Conservation (phyloP, 805 yeast genomes). For the Yarrowia alimentaria region DNA sequence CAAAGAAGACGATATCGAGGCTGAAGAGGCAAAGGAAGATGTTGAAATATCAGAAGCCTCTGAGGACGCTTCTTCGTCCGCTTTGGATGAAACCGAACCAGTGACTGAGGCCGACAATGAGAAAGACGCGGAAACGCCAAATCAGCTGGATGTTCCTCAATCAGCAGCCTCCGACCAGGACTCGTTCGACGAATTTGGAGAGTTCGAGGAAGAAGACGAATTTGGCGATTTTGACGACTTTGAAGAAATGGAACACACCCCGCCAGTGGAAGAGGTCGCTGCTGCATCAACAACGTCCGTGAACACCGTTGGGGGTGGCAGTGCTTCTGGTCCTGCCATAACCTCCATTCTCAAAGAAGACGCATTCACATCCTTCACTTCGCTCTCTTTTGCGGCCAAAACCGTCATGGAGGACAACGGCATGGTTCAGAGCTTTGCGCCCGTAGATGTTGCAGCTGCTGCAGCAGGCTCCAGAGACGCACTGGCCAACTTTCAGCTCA, state of each 20-base stretch:
- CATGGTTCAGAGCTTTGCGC: background rate
- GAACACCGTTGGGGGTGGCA: no score
- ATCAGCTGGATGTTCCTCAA: background rate
- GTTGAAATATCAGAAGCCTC: no score
- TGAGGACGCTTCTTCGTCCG: no score
- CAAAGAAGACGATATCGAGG: background rate
- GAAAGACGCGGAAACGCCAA: background rate
- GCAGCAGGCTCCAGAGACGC: background rate
- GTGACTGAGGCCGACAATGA: background rate
- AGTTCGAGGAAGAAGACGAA: slow-evolving; percentile 31
- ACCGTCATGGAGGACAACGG: slow-evolving; percentile 14
- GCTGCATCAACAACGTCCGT: no score
- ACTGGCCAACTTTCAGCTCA: background rate
- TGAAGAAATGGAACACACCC: slow-evolving; percentile 36
- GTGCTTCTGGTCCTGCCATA: background rate
- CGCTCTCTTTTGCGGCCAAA: slow-evolving; percentile 7
- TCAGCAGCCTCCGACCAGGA: background rate
- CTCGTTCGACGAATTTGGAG: no score
- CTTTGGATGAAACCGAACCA: no score
- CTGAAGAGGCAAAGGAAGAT: no score
- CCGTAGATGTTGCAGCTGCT: no score
- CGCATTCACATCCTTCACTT: background rate
- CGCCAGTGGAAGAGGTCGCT: slow-evolving; percentile 4
- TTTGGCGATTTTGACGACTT: slow-evolving; percentile 41
- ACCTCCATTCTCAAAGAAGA: background rate